Evolutionary conservation across 768 basidiomycete species (phyloP).

Genomic region (Tephrocybe sp.): DNA sequence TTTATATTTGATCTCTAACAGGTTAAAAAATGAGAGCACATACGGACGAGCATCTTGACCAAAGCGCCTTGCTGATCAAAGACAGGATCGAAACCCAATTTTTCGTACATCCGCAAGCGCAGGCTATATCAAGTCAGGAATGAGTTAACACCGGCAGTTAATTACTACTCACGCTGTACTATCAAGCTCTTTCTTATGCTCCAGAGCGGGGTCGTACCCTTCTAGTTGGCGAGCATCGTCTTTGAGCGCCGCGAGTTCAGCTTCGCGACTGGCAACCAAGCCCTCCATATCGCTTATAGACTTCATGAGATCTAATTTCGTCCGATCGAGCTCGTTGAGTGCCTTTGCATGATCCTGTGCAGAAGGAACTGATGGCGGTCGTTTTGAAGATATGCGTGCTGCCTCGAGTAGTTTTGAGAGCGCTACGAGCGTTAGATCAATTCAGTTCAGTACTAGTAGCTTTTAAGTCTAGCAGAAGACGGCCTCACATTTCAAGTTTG

Average conservation of each 20-base stretch:
- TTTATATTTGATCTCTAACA: neutral
- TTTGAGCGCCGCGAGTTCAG: conserved; percentile 66
- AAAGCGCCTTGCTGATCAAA: conserved; percentile 49
- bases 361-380: conserved; percentile 71
- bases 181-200: conserved; percentile 70
- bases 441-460: neutral
- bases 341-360: conserved; percentile 57
- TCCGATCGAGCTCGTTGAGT: conserved; percentile 65
- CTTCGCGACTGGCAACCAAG: conserved; percentile 64
- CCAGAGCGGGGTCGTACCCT: conserved; percentile 67
- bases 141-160: neutral
- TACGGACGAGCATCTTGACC: conserved; percentile 69
- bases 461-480: neutral
- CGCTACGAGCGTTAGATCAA: conserved; percentile 36
- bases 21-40: conserved; percentile 29
- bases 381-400: conserved; percentile 67
- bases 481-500: conserved; percentile 57
- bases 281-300: conserved; percentile 74
- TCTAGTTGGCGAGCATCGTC: conserved; percentile 63
- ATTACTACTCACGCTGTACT: conserved; percentile 56
- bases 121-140: conserved; percentile 40
- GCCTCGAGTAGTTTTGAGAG: conserved; percentile 65
- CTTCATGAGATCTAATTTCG: conserved; percentile 66
- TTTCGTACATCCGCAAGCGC: conserved; percentile 67
- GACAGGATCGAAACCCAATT: conserved; percentile 71